Evolutionary conservation across 2,329 filamentous ascomycete genomes (phyloP).

Genomic region (Cercospora zeina): DNA sequence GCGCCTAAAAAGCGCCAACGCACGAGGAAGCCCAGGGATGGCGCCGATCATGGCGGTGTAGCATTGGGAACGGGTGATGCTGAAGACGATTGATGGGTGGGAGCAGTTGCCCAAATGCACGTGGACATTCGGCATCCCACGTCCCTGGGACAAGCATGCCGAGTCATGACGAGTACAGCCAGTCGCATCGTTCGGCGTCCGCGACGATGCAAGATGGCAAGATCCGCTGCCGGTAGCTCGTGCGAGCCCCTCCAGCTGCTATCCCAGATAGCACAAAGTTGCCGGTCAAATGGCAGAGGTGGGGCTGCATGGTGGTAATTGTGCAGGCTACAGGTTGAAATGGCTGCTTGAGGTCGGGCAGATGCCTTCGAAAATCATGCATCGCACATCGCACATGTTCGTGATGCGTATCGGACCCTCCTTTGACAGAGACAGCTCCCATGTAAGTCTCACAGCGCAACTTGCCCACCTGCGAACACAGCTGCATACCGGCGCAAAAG

Average conservation of each 20-base stretch:
- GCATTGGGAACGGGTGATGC: constrained; percentile 8
- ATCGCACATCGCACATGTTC: too few species aligned
- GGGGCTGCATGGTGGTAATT: too few species aligned
- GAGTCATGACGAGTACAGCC: neutral
- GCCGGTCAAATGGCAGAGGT: too few species aligned
- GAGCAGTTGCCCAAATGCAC: neutral
- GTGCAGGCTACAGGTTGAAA: too few species aligned
- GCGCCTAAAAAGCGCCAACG: constrained; percentile 28
- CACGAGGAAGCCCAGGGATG: constrained; percentile 31
- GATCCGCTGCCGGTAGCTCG: neutral
- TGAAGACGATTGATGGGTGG: constrained; percentile 9
- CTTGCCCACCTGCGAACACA: too few species aligned
- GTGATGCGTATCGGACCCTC: too few species aligned
- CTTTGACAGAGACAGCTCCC: too few species aligned
- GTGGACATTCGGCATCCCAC: neutral
- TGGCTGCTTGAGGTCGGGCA: too few species aligned
- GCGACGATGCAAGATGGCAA: neutral
- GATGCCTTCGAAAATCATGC: too few species aligned
- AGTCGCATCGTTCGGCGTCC: neutral
- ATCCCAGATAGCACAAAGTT: too few species aligned
- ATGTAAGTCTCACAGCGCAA: too few species aligned
- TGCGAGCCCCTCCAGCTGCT: neutral
- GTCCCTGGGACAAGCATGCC: neutral
- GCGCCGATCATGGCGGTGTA: constrained; percentile 12
- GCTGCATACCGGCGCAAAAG: too few species aligned